Percentiles rank a stretch among this genome's conserved stretches.
Evolutionary conservation across 2,329 filamentous ascomycete species (phyloP).

Genomic region (Alternaria hordeiaustralica): DNA sequence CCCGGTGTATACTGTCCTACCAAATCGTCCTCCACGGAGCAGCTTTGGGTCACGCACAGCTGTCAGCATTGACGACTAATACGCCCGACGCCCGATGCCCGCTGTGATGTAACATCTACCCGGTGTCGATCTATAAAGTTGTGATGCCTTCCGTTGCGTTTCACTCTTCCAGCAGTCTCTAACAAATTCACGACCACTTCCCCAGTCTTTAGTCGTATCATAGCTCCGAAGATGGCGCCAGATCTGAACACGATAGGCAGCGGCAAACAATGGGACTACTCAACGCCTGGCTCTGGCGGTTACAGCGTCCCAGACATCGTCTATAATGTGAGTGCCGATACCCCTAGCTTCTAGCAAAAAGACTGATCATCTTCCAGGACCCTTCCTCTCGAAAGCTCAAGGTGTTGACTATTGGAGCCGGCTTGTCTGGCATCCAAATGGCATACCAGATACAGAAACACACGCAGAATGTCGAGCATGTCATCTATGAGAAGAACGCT

Average conservation of each 20-base stretch:
- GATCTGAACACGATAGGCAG: slow-evolving; percentile 49
- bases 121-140: not conserved
- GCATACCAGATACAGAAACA: slow-evolving; percentile 57
- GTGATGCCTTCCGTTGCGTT: not conserved
- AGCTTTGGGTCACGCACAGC: not conserved
- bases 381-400: slow-evolving; percentile 46
- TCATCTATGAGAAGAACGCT: slow-evolving; percentile 58
- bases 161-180: not conserved
- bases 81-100: not conserved
- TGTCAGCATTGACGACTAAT: not conserved
- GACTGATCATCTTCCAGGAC: slow-evolving; percentile 6
- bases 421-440: slow-evolving; percentile 56
- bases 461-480: slow-evolving; percentile 53
- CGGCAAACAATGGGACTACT: slow-evolving; percentile 51
- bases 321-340: slow-evolving; percentile 34
- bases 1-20: not conserved
- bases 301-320: slow-evolving; percentile 51
- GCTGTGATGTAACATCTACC: not conserved
- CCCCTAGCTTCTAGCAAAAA: not conserved
- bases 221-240: slow-evolving; percentile 45
- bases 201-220: not conserved
- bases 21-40: not conserved
- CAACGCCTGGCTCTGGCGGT: slow-evolving; percentile 51
- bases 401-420: slow-evolving; percentile 58
- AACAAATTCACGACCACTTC: not conserved